Conservation (phyloP, 2,329 filamentous ascomycete species). For the Xenoacremonium recifei region DNA sequence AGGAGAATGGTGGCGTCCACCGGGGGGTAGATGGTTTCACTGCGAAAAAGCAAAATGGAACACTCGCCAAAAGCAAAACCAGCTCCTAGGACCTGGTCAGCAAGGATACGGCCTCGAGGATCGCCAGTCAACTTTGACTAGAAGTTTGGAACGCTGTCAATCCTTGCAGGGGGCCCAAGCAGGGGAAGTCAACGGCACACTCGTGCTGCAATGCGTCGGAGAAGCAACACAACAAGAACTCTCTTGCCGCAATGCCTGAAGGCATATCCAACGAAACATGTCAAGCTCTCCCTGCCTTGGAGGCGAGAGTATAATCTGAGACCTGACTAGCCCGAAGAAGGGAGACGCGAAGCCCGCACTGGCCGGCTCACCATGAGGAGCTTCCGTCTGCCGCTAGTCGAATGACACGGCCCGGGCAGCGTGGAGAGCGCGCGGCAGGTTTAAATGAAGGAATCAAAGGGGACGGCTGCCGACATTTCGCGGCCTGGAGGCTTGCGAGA, state of each 20-base stretch:
- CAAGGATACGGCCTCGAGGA: slow-evolving; percentile 19
- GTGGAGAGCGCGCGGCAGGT: slow-evolving; percentile 7
- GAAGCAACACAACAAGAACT: too few relatives aligned
- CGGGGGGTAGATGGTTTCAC: slow-evolving; percentile 23
- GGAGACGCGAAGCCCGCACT: too few relatives aligned
- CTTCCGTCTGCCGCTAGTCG: not conserved
- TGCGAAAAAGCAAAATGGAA: slow-evolving; percentile 24
- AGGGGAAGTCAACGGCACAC: slow-evolving; percentile 13
- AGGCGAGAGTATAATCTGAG: too few relatives aligned
- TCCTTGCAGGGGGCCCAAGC: slow-evolving; percentile 9
- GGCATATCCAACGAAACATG: too few relatives aligned
- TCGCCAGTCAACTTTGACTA: slow-evolving; percentile 8
- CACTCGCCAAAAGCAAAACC: slow-evolving; percentile 14
- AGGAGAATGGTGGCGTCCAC: slow-evolving; percentile 21
- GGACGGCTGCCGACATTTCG: not conserved
- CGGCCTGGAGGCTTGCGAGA: too few relatives aligned
- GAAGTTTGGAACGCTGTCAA: slow-evolving; percentile 19
- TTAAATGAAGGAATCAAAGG: slow-evolving; percentile 12
- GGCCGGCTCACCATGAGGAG: too few relatives aligned
- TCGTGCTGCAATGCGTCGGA: too few relatives aligned
- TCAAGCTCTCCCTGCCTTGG: too few relatives aligned
- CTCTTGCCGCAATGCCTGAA: too few relatives aligned
- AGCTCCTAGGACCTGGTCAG: slow-evolving; percentile 10
- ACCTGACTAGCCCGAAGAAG: too few relatives aligned
- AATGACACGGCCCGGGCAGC: slow-evolving; percentile 8